Conservation (phyloP, 2,329 filamentous ascomycete genomes). For the Hypomyces perniciosus region DNA sequence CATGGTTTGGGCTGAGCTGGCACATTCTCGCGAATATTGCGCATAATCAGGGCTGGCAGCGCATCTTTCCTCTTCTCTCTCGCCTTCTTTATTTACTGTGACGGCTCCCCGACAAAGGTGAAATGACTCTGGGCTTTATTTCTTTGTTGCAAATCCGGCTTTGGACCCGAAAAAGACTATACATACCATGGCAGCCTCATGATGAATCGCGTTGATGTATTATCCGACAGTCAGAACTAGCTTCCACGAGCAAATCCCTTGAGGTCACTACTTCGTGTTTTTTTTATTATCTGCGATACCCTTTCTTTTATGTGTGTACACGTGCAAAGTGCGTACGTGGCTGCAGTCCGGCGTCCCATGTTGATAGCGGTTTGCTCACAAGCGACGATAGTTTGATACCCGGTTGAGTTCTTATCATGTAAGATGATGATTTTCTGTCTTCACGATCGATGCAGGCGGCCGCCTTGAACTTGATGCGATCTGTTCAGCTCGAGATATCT, state of each 20-base stretch:
- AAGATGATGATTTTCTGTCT: background rate
- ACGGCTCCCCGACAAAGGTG: background rate
- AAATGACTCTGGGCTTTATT: background rate
- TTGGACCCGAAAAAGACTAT: background rate
- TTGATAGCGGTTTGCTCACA: background rate
- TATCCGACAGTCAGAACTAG: background rate
- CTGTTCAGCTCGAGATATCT: background rate
- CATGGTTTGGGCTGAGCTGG: slow-evolving; percentile 5
- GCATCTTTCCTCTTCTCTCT: background rate
- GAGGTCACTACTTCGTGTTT: background rate
- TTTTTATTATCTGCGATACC: background rate
- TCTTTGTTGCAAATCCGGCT: background rate
- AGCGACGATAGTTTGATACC: background rate
- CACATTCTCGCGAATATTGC: slow-evolving; percentile 5
- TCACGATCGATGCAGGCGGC: background rate
- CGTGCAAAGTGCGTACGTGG: background rate
- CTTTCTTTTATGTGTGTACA: background rate
- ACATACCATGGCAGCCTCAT: background rate
- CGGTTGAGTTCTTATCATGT: background rate
- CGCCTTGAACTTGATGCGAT: background rate
- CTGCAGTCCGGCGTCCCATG: background rate
- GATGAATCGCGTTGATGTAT: background rate
- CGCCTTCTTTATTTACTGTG: slow-evolving; percentile 7
- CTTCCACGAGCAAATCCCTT: background rate
- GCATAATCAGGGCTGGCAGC: slow-evolving; percentile 11